phyloP scores from a whole-genome alignment of 2,329 filamentous ascomycete species.

The Neophaeococcomyces mojaviensis region DNA sequence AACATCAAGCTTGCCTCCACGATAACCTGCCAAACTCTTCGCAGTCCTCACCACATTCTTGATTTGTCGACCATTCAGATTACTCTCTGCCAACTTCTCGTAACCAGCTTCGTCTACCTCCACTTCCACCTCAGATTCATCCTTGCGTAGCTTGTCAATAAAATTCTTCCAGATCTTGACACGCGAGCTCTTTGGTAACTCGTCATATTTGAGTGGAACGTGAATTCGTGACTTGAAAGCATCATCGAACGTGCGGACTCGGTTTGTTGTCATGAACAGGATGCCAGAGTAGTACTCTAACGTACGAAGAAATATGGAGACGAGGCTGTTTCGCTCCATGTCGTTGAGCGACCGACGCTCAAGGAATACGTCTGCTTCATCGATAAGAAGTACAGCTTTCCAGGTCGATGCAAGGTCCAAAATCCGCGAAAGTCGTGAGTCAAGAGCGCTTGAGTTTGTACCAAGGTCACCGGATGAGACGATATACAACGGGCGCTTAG shows the following conservation, averaged over 20 bases:
- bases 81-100: constrained; percentile 57
- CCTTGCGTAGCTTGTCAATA: not conserved
- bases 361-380: constrained; percentile 78
- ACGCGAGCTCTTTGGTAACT: constrained; percentile 71
- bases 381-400: constrained; percentile 76
- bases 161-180: constrained; percentile 57
- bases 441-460: constrained; percentile 65
- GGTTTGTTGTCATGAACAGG: constrained; percentile 80
- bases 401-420: constrained; percentile 79
- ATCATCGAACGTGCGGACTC: constrained; percentile 79
- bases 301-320: constrained; percentile 77
- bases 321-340: constrained; percentile 75
- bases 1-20: constrained; percentile 65
- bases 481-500: constrained; percentile 75
- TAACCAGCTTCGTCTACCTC: constrained; percentile 65
- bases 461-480: constrained; percentile 75
- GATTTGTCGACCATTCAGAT: constrained; percentile 68
- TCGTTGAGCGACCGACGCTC: constrained; percentile 77
- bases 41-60: constrained; percentile 82
- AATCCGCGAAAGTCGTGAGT: constrained; percentile 71
- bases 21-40: constrained; percentile 72
- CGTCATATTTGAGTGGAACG: constrained; percentile 73
- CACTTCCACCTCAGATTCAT: constrained; percentile 47
- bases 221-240: constrained; percentile 76
- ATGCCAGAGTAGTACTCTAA: constrained; percentile 91